Evolutionary conservation across 495 filamentous ascomycete species (phyloP), one percentile per base, ranked within the genome.

Genomic region (Chaetomium cochliodes): DNA sequence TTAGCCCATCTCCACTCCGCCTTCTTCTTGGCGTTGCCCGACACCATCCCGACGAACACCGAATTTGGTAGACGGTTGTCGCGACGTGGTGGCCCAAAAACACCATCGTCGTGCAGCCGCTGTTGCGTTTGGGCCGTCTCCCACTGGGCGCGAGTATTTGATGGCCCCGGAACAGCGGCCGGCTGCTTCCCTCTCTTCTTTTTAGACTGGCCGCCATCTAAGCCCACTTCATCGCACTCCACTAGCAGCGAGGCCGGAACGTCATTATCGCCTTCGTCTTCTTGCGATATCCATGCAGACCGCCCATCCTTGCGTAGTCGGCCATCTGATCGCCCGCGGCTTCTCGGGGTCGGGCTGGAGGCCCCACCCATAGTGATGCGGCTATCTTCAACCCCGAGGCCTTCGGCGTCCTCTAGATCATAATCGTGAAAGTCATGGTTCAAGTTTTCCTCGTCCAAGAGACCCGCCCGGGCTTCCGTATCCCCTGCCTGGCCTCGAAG

Each of bases 1-100:
- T 97, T 97, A 62, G 90, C 90, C 92, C 94, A 98, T 72, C 88
- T 88, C 90, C 93, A 98, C 84, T 96, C 88, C 4, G 94, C 93
- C 74, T 87, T 91, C 69, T 92, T 87, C 76, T 88, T 90, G 15
- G 89, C 88, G 70, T 88, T 86, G 75, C 69, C 86, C 67, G 57
- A 78, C 75, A 72, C 69, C 49, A 68, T 65, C 68, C 41, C 79
- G 70, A 66, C 74, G 62, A 71, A 76, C 68, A 64, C 74, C 64
- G 55, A 73, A 69, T 56, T 71, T 25, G 68, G 76, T 44, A 63
- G 50, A 54, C 30, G 63, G 22, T 70, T 70, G 13, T 65, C 12
- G 20, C 49, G 44, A 18, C 33, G 62, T 18, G 55, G 41, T 23
- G 63, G 54, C 11, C 60, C 67, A 30, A 68, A 65, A 6, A 68